A percentile compares a stretch with the other conserved stretches of the same genome.
Evolutionary conservation across 2,329 filamentous ascomycete genomes (phyloP).

Genomic region (Verticillium longisporum): DNA sequence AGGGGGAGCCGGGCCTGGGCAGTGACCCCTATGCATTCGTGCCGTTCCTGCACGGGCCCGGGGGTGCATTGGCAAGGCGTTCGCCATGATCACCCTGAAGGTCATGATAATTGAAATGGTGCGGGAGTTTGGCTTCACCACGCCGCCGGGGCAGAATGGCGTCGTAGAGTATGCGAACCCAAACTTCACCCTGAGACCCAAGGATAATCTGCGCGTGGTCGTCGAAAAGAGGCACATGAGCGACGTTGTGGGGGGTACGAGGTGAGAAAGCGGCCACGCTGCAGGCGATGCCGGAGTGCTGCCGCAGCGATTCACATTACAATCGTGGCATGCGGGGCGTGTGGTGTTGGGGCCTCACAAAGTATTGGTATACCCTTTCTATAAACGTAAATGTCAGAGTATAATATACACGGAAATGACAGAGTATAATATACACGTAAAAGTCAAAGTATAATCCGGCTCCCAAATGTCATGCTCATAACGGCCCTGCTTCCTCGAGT

Average conservation of each 20-base stretch:
- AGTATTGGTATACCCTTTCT: too few relatives aligned
- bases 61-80: constrained; percentile 11
- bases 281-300: too few relatives aligned
- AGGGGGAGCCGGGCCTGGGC: constrained; percentile 10
- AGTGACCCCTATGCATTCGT: constrained; percentile 16
- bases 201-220: constrained; percentile 4
- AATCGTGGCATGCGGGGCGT: too few relatives aligned
- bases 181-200: constrained; percentile 10
- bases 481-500: background rate
- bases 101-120: constrained; percentile 6
- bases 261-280: background rate
- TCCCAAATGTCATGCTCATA: too few relatives aligned
- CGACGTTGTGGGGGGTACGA: background rate
- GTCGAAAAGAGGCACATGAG: constrained; percentile 2
- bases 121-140: constrained; percentile 5
- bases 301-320: too few relatives aligned
- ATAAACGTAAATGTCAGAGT: too few relatives aligned
- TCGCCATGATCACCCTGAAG: constrained; percentile 11
- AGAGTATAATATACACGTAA: background rate
- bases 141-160: constrained; percentile 2
- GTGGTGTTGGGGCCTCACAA: too few relatives aligned
- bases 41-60: constrained; percentile 15
- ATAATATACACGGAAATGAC: background rate
- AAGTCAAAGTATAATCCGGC: too few relatives aligned
- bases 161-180: constrained; percentile 8